Evolutionary conservation across 192 early-diverging fungal genomes (phyloP).

Genomic region (Coemansia sp.): DNA sequence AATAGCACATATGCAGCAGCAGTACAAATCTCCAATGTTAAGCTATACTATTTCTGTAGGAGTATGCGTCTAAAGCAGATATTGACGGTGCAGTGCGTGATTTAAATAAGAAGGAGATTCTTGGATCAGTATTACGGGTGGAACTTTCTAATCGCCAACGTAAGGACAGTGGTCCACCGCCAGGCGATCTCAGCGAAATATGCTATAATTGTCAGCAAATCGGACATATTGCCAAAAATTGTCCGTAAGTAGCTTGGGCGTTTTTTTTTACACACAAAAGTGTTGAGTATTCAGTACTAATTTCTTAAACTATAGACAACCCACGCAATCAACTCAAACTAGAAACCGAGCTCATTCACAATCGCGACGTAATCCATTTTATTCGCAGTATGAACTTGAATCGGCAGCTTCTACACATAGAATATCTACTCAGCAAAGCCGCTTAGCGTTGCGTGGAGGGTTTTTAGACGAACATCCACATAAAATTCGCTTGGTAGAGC

Average conservation of each 20-base stretch:
- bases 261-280: no score
- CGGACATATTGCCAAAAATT: conserved; percentile 39
- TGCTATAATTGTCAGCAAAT: conserved; percentile 35
- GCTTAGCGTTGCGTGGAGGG: conserved; percentile 16
- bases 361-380: conserved; percentile 1
- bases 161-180: conserved; percentile 23
- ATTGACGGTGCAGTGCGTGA: conserved; percentile 11
- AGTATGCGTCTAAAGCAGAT: conserved; percentile 14
- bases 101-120: conserved; percentile 16
- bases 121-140: conserved; percentile 22
- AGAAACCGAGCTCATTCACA: conserved; percentile 3
- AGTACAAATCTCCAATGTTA: no score
- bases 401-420: background rate
- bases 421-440: background rate
- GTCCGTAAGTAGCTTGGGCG: conserved; percentile 22
- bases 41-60: conserved; percentile 11
- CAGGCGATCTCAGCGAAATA: conserved; percentile 26
- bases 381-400: conserved; percentile 1
- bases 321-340: conserved; percentile 7
- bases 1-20: no score
- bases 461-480: conserved; percentile 20
- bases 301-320: conserved; percentile 13
- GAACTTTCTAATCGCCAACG: conserved; percentile 38
- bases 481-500: conserved; percentile 14
- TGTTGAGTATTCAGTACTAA: no score